Evolutionary conservation across 1,284 basidiomycete species (phyloP).

Genomic region (Apiotrichum montevideense): DNA sequence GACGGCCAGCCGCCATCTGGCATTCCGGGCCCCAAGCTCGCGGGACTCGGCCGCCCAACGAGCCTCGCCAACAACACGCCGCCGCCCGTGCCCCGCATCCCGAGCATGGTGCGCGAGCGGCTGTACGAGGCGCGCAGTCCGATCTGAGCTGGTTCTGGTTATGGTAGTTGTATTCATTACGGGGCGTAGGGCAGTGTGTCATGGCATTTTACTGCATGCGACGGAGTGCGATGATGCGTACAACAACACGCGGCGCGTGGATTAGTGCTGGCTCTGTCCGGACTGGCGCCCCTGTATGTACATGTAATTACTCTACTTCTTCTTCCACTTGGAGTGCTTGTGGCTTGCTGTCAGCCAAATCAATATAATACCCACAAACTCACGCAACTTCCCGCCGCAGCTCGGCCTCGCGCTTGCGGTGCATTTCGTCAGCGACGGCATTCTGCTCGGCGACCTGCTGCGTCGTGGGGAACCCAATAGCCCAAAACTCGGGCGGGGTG

Average conservation of each 20-base stretch:
- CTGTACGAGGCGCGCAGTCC: too few relatives aligned
- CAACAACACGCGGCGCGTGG: too few relatives aligned
- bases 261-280: too few relatives aligned
- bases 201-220: too few relatives aligned
- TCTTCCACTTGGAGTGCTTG: constrained; percentile 36
- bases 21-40: constrained; percentile 12
- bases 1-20: constrained; percentile 26
- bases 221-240: too few relatives aligned
- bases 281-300: too few relatives aligned
- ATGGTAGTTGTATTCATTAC: too few relatives aligned
- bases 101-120: too few relatives aligned
- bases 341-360: constrained; percentile 20
- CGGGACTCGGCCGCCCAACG: not conserved
- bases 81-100: constrained; percentile 2
- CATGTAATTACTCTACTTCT: constrained; percentile 15
- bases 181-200: too few relatives aligned
- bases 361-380: constrained; percentile 6
- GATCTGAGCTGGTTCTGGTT: too few relatives aligned
- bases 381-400: constrained; percentile 37
- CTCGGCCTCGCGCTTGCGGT: constrained; percentile 59
- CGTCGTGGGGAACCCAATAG: constrained; percentile 79
- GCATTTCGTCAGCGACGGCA: constrained; percentile 55
- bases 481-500: constrained; percentile 73
- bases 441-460: constrained; percentile 72
- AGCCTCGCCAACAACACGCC: constrained; percentile 4